These are phyloP conservation scores for Neurospora pannonica DNA, from an alignment of 495 filamentous ascomycete species.

Conservation along the genomic window DNA sequence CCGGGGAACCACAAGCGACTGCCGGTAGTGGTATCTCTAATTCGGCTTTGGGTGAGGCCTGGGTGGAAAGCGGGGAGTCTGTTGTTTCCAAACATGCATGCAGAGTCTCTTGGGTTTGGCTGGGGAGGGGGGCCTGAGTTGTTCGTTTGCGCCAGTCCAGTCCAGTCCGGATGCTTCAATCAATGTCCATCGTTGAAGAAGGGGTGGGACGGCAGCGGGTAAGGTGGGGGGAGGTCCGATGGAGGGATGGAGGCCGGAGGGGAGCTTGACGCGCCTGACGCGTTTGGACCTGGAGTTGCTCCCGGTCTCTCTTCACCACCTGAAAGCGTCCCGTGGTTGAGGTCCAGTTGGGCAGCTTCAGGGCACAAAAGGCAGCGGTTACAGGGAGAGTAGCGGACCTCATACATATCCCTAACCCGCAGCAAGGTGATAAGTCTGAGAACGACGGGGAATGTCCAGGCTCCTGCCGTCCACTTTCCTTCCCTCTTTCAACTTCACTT, in stretches of 20 bases:
- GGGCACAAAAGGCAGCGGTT: background rate
- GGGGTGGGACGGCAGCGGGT: background rate
- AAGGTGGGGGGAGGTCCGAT: background rate
- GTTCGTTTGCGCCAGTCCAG: background rate
- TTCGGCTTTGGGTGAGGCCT: background rate
- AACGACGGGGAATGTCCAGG: background rate
- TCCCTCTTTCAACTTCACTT: background rate
- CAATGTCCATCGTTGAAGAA: background rate
- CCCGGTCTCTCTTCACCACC: background rate
- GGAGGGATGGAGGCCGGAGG: constrained; percentile 14
- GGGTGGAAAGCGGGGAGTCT: background rate
- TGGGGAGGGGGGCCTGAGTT: background rate
- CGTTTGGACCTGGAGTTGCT: background rate
- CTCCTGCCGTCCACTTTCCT: background rate
- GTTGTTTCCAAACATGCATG: background rate
- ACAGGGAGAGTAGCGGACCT: background rate
- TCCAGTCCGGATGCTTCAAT: background rate
- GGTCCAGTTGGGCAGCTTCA: background rate
- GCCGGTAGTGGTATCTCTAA: background rate
- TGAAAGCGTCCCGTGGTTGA: background rate
- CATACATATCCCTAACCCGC: background rate
- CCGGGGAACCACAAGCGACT: background rate
- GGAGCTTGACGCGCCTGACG: constrained; percentile 9
- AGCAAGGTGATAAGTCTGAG: background rate
- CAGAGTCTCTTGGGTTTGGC: background rate